phyloP scores from a whole-genome alignment of 805 yeast species.

The Suhomyces prunicola region DNA sequence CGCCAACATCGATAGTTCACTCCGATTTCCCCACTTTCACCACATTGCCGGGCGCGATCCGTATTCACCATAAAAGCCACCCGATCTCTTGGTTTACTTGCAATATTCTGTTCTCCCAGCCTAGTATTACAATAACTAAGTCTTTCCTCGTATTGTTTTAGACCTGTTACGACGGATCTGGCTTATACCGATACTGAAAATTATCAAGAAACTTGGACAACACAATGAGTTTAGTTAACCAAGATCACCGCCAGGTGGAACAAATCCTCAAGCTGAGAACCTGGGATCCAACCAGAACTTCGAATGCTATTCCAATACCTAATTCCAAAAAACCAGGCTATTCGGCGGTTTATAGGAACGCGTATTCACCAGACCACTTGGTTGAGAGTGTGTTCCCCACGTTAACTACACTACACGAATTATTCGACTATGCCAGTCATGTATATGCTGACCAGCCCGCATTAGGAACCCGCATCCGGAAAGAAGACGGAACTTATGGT shows the following conservation, averaged over 20 bases:
- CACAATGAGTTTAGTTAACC: not conserved
- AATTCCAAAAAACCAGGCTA: constrained; percentile 41
- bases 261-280: constrained; percentile 5
- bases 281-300: constrained; percentile 5
- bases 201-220: not conserved
- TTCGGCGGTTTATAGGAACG: constrained; percentile 51
- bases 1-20: not conserved
- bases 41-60: not conserved
- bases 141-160: too few species aligned
- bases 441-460: constrained; percentile 37
- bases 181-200: not conserved
- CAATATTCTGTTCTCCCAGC: not conserved
- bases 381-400: constrained; percentile 42
- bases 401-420: constrained; percentile 42
- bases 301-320: constrained; percentile 30
- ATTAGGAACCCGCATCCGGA: constrained; percentile 42
- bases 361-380: constrained; percentile 17
- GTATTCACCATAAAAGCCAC: not conserved
- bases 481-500: constrained; percentile 27
- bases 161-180: not conserved
- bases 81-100: not conserved
- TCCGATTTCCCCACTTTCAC: not conserved
- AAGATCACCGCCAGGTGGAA: not conserved
- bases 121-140: not conserved
- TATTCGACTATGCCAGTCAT: constrained; percentile 43